These are phyloP conservation scores for Mucor piriformis DNA, from an alignment of 371 early-diverging fungal species.

Conservation along the genomic window DNA sequence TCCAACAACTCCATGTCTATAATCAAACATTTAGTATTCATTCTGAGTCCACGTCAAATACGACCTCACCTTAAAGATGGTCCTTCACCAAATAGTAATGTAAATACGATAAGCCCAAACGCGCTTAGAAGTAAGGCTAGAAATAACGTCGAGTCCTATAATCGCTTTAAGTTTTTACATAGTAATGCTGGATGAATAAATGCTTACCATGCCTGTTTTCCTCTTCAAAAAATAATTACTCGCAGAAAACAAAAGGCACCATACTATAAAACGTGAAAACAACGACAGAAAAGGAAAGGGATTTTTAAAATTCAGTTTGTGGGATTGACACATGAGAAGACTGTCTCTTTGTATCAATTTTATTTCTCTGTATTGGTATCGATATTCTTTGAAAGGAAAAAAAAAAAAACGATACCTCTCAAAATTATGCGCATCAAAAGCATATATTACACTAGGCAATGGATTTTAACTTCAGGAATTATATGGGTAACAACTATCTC, in stretches of 20 bases:
- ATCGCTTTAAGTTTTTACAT: not conserved
- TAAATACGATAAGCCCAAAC: slow-evolving; percentile 40
- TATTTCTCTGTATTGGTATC: no score
- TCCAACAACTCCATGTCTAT: slow-evolving; percentile 43
- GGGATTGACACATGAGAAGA: no score
- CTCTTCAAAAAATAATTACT: not conserved
- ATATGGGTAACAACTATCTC: no score
- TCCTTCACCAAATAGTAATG: slow-evolving; percentile 45
- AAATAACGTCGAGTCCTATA: slow-evolving; percentile 28
- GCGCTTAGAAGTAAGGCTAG: slow-evolving; percentile 23
- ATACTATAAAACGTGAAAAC: not conserved
- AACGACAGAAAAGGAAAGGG: not conserved
- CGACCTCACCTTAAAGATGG: slow-evolving; percentile 44
- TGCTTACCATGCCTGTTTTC: not conserved
- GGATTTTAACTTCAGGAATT: no score
- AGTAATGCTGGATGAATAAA: not conserved
- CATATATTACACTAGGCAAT: no score
- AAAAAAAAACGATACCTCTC: no score
- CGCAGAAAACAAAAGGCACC: no score
- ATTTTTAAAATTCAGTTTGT: not conserved
- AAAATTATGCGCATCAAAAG: no score
- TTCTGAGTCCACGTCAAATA: no score
- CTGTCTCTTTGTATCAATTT: no score
- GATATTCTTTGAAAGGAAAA: no score
- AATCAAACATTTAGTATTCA: not conserved